Percentiles rank a stretch among this genome's conserved stretches.
These are phyloP conservation scores for Cynanchum wilfordii DNA, from an alignment of 257 asterid genomes.

Conservation along the genomic window DNA sequence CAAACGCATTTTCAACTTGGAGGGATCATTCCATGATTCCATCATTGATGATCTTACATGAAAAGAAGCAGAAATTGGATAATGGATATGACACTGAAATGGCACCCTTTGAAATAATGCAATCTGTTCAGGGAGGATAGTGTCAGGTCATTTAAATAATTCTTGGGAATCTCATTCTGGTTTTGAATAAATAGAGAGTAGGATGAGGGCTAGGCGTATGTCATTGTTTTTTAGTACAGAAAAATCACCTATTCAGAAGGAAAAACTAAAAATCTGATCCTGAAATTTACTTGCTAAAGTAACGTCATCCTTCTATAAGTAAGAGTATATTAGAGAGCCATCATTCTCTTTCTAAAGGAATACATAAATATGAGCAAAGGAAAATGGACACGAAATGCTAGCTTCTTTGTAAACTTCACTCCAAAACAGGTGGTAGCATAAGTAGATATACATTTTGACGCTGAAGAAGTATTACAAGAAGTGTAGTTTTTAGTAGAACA, in stretches of 20 bases:
- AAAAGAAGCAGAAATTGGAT: constrained; percentile 29
- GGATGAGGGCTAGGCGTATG: background rate
- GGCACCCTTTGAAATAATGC: constrained; percentile 16
- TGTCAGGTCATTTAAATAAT: background rate
- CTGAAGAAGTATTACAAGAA: background rate
- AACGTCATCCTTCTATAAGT: background rate
- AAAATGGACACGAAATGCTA: background rate
- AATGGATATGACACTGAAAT: constrained; percentile 17
- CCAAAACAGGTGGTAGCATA: background rate
- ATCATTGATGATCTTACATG: constrained; percentile 29
- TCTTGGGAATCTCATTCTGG: background rate
- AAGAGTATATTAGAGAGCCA: background rate
- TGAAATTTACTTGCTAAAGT: background rate
- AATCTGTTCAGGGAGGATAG: constrained; percentile 26
- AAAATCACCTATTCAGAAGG: background rate
- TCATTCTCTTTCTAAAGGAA: background rate
- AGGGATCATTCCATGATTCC: constrained; percentile 30
- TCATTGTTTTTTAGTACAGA: background rate
- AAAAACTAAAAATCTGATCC: background rate
- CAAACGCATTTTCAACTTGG: constrained; percentile 28
- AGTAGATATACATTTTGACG: background rate
- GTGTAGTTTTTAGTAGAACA: background rate
- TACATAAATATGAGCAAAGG: background rate
- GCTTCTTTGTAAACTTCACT: background rate
- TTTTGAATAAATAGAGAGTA: background rate